Evolutionary conservation across 352 stramenopile genomes (phyloP).

Genomic region (Phytophthora foliorum): DNA sequence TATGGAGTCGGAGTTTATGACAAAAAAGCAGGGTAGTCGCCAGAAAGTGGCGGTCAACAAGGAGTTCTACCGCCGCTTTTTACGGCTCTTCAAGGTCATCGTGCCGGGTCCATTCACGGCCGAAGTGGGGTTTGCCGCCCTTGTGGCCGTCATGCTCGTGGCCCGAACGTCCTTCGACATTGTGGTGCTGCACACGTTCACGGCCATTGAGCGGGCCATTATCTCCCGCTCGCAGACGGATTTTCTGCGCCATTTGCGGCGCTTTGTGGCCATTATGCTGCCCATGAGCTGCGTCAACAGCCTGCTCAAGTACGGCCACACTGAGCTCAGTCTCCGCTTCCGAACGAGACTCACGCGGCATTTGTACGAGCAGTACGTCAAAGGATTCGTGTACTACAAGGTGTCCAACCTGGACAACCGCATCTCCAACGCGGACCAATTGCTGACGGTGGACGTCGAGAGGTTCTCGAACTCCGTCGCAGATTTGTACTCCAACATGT

Average conservation of each 20-base stretch:
- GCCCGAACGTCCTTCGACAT: slow-evolving; percentile 86
- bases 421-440: slow-evolving; percentile 90
- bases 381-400: slow-evolving; percentile 93
- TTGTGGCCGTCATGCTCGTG: slow-evolving; percentile 71
- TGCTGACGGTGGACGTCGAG: slow-evolving; percentile 90
- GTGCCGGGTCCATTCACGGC: slow-evolving; percentile 74
- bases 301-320: slow-evolving; percentile 85
- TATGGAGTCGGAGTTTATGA: slow-evolving; percentile 79
- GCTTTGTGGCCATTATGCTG: slow-evolving; percentile 84
- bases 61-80: slow-evolving; percentile 73
- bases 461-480: slow-evolving; percentile 84
- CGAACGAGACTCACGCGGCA: slow-evolving; percentile 82
- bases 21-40: slow-evolving; percentile 76
- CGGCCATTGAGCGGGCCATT: slow-evolving; percentile 79
- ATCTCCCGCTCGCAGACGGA: slow-evolving; percentile 76
- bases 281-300: slow-evolving; percentile 85
- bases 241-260: slow-evolving; percentile 71
- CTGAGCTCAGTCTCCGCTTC: slow-evolving; percentile 86
- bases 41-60: slow-evolving; percentile 78
- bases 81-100: slow-evolving; percentile 79
- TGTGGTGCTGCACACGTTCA: slow-evolving; percentile 79
- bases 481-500: slow-evolving; percentile 92
- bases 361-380: slow-evolving; percentile 88
- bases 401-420: slow-evolving; percentile 92
- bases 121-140: slow-evolving; percentile 71